phyloP scores from a whole-genome alignment of 2,329 filamentous ascomycete species.

The Nothomitra cinnamomea region DNA sequence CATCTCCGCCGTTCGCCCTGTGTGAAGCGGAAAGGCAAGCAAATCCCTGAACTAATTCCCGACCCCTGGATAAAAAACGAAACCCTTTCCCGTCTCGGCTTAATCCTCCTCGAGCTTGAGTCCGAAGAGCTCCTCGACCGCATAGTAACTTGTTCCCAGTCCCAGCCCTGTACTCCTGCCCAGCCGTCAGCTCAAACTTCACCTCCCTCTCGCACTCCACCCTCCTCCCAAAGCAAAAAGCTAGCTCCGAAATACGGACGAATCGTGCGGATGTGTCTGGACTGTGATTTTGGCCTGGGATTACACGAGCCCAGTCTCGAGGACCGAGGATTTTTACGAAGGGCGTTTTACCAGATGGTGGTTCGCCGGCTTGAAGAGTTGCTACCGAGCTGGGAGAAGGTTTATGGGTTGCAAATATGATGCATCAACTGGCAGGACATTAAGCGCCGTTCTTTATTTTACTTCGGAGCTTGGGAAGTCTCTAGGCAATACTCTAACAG shows the following conservation, averaged over 20 bases:
- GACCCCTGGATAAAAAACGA: not conserved
- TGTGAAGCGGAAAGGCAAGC: not conserved
- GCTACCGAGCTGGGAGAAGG: not conserved
- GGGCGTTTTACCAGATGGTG: not conserved
- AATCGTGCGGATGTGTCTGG: not conserved
- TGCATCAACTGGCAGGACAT: too few relatives aligned
- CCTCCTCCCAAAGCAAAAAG: not conserved
- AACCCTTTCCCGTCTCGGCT: not conserved
- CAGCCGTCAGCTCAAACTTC: too few relatives aligned
- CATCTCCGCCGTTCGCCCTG: not conserved
- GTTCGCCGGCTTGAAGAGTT: not conserved
- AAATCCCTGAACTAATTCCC: not conserved
- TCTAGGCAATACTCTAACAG: too few relatives aligned
- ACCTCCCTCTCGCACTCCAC: too few relatives aligned
- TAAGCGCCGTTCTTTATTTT: too few relatives aligned
- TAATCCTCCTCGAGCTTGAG: not conserved
- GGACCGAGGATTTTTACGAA: not conserved
- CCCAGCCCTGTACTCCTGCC: too few relatives aligned
- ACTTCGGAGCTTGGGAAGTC: too few relatives aligned
- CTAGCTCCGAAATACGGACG: not conserved
- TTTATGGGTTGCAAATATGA: too few relatives aligned
- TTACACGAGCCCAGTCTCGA: not conserved
- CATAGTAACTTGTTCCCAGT: too few relatives aligned
- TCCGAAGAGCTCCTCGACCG: not conserved
- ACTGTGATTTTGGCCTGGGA: not conserved